A percentile compares a stretch with the other conserved stretches of the same genome.
These are phyloP conservation scores for Grosmannia serpens DNA, from an alignment of 2,329 filamentous ascomycete genomes.

Conservation along the genomic window DNA sequence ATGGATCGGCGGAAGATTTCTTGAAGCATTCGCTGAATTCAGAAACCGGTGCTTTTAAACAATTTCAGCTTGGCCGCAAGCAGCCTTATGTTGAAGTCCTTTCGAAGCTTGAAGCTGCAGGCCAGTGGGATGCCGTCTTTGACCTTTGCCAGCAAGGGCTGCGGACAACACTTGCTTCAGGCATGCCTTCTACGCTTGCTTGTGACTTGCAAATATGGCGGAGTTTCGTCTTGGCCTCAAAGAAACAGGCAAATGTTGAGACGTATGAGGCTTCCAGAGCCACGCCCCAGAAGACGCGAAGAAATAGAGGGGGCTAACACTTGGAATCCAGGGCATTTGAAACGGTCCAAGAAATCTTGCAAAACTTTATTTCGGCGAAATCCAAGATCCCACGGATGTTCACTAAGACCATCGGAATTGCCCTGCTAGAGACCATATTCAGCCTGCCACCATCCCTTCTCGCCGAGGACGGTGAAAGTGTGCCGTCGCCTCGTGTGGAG, in stretches of 20 bases:
- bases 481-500: constrained; percentile 17
- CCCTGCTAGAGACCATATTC: constrained; percentile 21
- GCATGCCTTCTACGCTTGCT: constrained; percentile 28
- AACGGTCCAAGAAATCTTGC: constrained; percentile 17
- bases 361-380: constrained; percentile 16
- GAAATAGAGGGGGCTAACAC: background rate
- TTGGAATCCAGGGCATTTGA: constrained; percentile 15
- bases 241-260: constrained; percentile 16
- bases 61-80: constrained; percentile 35
- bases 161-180: constrained; percentile 23
- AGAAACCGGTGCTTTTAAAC: constrained; percentile 28
- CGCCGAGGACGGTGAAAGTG: constrained; percentile 3
- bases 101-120: constrained; percentile 23
- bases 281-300: background rate
- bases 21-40: constrained; percentile 26
- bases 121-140: constrained; percentile 31
- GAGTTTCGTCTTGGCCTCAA: constrained; percentile 20
- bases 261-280: constrained; percentile 8
- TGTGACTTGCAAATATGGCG: constrained; percentile 30
- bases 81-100: constrained; percentile 32
- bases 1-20: constrained; percentile 30
- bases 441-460: constrained; percentile 14
- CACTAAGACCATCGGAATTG: constrained; percentile 22
- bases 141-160: constrained; percentile 32
- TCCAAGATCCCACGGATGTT: constrained; percentile 19